A percentile compares a stretch with the other conserved stretches of the same genome.
phyloP scores from a whole-genome alignment of 345 rosid genomes.

The Sonneratia alba region DNA sequence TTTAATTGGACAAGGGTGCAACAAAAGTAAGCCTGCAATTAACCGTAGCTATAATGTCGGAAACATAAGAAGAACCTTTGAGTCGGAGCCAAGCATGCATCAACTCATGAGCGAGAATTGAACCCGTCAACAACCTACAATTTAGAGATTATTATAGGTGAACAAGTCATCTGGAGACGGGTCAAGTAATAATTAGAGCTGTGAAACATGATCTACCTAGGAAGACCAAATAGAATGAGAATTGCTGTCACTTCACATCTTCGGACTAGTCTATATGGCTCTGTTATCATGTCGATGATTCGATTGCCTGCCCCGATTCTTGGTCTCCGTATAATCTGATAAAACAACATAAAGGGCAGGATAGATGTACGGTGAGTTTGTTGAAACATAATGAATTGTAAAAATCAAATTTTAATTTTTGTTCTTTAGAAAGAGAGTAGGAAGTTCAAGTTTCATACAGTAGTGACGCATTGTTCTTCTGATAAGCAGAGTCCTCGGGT shows the following conservation, averaged over 20 bases:
- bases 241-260: constrained; percentile 97
- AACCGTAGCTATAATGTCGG: neutral
- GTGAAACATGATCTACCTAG: constrained; percentile 32
- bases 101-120: constrained; percentile 97
- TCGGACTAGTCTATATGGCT: constrained; percentile 72
- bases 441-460: constrained; percentile 27
- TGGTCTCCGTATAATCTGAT: constrained; percentile 73
- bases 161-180: neutral
- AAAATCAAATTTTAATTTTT: neutral
- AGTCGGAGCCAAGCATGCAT: constrained; percentile 99
- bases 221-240: constrained; percentile 86
- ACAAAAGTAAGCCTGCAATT: neutral
- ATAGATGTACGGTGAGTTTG: neutral
- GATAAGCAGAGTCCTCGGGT: constrained; percentile 98
- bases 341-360: neutral
- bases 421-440: neutral
- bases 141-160: neutral
- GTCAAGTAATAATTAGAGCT: neutral
- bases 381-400: neutral
- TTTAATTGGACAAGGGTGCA: neutral
- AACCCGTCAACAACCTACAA: constrained; percentile 82
- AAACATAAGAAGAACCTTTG: constrained; percentile 38
- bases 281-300: constrained; percentile 56
- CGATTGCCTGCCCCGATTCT: constrained; percentile 59
- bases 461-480: constrained; percentile 85